Conservation (phyloP, 2,329 filamentous ascomycete species). For the Lasiodiplodia gonubiensis region DNA sequence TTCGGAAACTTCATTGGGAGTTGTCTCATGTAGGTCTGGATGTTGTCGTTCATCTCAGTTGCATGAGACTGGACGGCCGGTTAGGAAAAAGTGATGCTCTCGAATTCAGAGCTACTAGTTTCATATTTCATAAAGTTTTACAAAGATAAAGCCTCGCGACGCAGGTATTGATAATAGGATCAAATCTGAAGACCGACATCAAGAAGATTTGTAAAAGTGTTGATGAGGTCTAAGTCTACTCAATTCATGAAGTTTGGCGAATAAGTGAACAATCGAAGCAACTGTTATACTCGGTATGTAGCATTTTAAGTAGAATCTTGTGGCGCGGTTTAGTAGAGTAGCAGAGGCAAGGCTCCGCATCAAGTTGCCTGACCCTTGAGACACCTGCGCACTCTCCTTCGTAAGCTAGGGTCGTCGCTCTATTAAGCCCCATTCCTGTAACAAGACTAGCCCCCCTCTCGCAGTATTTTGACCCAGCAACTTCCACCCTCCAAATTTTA, state of each 20-base stretch:
- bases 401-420: not conserved
- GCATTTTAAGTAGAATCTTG: no score
- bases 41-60: not conserved
- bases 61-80: not conserved
- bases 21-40: not conserved
- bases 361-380: not conserved
- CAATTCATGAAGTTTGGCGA: no score
- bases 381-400: not conserved
- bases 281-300: no score
- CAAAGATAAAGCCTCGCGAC: no score
- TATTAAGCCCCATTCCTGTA: not conserved
- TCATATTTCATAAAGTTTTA: no score
- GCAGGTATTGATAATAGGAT: no score
- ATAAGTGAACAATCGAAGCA: no score
- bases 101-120: no score
- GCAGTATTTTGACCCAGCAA: not conserved
- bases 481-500: not conserved
- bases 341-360: not conserved
- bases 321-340: not conserved
- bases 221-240: no score
- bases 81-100: not conserved
- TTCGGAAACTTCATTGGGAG: not conserved
- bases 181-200: no score
- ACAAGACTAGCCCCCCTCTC: not conserved
- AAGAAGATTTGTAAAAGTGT: no score